Percentiles rank a stretch among this genome's conserved stretches.
Evolutionary conservation across 2,329 filamentous ascomycete genomes (phyloP).

Genomic region (Venturia aucupariae): DNA sequence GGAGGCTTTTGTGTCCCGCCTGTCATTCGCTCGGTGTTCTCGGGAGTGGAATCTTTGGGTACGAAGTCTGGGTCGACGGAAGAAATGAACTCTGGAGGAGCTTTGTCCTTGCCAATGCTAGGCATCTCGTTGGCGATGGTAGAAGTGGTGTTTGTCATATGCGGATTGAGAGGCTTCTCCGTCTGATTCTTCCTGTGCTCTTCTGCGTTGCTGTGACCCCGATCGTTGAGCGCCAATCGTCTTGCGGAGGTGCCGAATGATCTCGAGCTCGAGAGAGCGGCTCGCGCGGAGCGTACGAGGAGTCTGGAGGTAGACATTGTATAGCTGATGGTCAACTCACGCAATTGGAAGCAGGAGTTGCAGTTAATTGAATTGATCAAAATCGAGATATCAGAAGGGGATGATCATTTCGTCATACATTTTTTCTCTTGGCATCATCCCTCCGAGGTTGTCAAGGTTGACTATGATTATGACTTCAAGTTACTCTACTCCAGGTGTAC

Average conservation of each 20-base stretch:
- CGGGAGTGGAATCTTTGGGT: slow-evolving; percentile 51
- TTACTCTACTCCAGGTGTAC: no score
- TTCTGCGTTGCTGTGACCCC: slow-evolving; percentile 43
- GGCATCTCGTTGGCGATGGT: slow-evolving; percentile 56
- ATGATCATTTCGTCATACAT: not conserved
- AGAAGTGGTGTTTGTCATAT: slow-evolving; percentile 55
- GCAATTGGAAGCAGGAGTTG: not conserved
- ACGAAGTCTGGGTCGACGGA: slow-evolving; percentile 46
- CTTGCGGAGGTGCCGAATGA: slow-evolving; percentile 4
- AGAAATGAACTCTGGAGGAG: slow-evolving; percentile 52
- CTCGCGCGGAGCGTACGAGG: slow-evolving; percentile 6
- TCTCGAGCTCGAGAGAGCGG: not conserved
- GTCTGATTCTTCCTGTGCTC: slow-evolving; percentile 48
- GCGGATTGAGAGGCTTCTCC: slow-evolving; percentile 50
- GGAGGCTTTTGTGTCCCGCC: slow-evolving; percentile 50
- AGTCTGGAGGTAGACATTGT: slow-evolving; percentile 11
- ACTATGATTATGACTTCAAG: no score
- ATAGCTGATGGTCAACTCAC: not conserved
- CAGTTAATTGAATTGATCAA: not conserved
- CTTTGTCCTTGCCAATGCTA: slow-evolving; percentile 44
- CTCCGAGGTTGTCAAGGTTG: not conserved
- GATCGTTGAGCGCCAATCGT: slow-evolving; percentile 33
- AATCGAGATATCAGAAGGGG: not conserved
- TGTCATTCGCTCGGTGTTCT: slow-evolving; percentile 57
- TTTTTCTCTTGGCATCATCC: not conserved